Conservation (phyloP, 2,329 filamentous ascomycete genomes). For the Fusarium metavorans region DNA sequence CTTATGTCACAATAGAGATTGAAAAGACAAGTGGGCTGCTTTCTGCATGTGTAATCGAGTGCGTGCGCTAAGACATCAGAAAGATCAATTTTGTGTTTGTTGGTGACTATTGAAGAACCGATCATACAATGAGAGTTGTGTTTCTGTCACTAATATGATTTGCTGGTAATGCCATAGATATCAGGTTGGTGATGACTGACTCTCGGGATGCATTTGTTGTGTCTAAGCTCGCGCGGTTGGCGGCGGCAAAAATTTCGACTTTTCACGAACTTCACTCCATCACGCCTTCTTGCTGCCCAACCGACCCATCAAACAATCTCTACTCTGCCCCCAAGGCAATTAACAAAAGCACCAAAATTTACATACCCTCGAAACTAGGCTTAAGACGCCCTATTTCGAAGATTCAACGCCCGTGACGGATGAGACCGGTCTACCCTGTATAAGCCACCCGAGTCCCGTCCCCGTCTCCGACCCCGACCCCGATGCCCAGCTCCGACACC, state of each 20-base stretch:
- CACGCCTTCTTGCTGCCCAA: conserved; percentile 19
- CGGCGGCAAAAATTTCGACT: conserved; percentile 41
- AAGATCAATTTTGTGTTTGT: not conserved
- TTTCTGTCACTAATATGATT: not conserved
- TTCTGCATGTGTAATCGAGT: not conserved
- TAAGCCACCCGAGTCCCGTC: conserved; percentile 12
- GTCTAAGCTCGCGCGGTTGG: not conserved
- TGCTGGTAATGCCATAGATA: not conserved
- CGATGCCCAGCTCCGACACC: conserved; percentile 37
- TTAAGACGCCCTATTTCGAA: no score
- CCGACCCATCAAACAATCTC: not conserved
- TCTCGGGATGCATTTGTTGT: not conserved
- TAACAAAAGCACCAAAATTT: no score
- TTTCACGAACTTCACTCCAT: conserved; percentile 20
- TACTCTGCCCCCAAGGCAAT: not conserved
- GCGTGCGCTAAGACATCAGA: not conserved
- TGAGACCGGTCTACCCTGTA: conserved; percentile 38
- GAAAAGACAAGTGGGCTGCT: not conserved
- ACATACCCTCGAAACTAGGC: no score
- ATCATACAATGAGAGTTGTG: not conserved
- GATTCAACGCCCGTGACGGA: not conserved
- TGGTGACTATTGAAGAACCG: not conserved
- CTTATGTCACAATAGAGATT: not conserved
- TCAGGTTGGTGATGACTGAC: not conserved
- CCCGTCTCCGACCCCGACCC: conserved; percentile 1